Conservation (phyloP, 345 rosid species). For the Lumnitzera racemosa region DNA sequence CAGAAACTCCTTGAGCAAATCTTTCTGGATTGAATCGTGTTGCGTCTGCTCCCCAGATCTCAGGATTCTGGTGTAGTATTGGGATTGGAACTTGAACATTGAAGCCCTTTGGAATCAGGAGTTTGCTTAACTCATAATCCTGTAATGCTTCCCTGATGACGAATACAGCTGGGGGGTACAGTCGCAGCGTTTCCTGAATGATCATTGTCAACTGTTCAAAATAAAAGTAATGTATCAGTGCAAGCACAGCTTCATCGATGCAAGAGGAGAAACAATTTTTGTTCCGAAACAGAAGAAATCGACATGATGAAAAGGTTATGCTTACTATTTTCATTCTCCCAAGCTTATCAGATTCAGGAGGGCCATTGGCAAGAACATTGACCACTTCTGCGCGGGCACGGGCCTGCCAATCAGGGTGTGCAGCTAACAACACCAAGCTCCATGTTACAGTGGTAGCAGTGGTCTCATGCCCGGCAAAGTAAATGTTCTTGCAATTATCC, state of each 20-base stretch:
- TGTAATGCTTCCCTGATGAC: constrained; percentile 13
- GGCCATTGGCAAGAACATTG: constrained; percentile 2
- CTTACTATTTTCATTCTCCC: constrained; percentile 23
- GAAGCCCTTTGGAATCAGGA: constrained; percentile 27
- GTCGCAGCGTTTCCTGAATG: constrained; percentile 26
- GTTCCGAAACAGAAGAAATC: background rate
- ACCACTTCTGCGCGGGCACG: constrained; percentile 33
- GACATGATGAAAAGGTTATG: background rate
- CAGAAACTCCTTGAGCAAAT: constrained; percentile 29
- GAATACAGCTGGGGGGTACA: constrained; percentile 26
- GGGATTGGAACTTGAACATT: constrained; percentile 23
- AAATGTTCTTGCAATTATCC: constrained; percentile 46
- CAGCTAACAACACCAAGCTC: constrained; percentile 28
- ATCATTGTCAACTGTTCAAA: constrained; percentile 28
- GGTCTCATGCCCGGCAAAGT: constrained; percentile 47
- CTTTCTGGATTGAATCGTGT: constrained; percentile 33
- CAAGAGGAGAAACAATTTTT: too few species aligned
- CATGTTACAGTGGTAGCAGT: constrained; percentile 29
- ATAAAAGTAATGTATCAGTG: background rate
- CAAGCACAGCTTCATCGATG: too few species aligned
- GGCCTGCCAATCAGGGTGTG: constrained; percentile 42
- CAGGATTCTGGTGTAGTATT: constrained; percentile 21
- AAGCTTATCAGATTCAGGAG: constrained; percentile 17
- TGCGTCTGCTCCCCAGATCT: constrained; percentile 35
- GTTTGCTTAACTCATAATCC: constrained; percentile 26